phyloP scores from a whole-genome alignment of 1,284 basidiomycete species.

The Fomitopsis palustris region DNA sequence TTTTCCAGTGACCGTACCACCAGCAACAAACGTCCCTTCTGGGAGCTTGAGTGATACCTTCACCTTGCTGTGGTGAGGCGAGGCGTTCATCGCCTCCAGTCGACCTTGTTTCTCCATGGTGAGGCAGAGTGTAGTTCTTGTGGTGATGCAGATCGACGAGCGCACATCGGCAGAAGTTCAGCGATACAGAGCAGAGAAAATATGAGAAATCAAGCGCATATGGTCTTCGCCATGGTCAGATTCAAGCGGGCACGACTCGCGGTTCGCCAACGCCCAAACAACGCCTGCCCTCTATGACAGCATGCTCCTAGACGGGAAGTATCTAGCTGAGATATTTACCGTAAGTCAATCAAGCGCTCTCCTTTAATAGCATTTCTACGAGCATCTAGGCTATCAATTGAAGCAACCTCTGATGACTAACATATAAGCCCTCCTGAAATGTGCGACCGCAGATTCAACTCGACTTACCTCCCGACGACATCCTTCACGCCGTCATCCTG shows the following conservation, averaged over 20 bases:
- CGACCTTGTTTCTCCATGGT: slow-evolving; percentile 10
- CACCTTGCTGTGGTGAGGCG: slow-evolving; percentile 69
- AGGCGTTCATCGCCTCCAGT: slow-evolving; percentile 75
- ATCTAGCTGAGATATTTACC: neutral
- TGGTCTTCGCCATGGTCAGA: neutral
- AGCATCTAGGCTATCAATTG: too few relatives aligned
- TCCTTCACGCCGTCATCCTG: too few relatives aligned
- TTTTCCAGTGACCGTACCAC: slow-evolving; percentile 62
- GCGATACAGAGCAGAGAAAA: neutral
- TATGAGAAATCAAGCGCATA: neutral
- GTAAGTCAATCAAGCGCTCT: neutral
- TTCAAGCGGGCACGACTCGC: neutral
- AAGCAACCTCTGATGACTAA: too few relatives aligned
- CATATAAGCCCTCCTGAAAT: too few relatives aligned
- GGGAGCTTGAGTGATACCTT: slow-evolving; percentile 58
- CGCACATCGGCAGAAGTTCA: neutral
- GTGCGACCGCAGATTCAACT: too few relatives aligned
- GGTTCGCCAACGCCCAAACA: neutral
- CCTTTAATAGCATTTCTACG: too few relatives aligned
- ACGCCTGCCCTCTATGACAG: neutral
- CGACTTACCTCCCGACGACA: too few relatives aligned
- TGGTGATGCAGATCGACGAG: neutral
- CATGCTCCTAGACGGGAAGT: neutral
- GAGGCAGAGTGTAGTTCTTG: neutral
- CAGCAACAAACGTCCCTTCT: slow-evolving; percentile 59